A percentile compares a stretch with the other conserved stretches of the same genome.
Conservation (phyloP, 495 filamentous ascomycete genomes). For the Talaromyces liani region DNA sequence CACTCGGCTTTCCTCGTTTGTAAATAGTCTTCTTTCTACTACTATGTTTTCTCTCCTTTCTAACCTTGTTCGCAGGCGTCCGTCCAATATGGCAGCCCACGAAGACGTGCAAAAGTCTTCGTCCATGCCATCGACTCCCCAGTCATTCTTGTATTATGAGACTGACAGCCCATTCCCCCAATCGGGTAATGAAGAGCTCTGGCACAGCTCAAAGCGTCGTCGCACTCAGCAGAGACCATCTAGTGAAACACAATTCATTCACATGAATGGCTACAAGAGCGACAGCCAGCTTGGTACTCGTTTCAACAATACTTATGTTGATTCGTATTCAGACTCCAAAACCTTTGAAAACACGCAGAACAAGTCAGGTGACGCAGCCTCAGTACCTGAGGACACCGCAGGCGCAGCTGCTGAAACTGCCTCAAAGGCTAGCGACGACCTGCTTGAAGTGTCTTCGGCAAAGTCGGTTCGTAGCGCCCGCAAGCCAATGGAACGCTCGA, state of each 20-base stretch:
- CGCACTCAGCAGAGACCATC: conserved; percentile 15
- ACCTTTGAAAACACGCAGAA: conserved; percentile 1
- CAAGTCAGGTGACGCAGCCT: conserved; percentile 2
- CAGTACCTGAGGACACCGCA: not conserved
- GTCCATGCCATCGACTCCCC: conserved; percentile 9
- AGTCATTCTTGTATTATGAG: conserved; percentile 6
- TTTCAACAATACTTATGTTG: conserved; percentile 9
- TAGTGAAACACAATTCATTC: conserved; percentile 9
- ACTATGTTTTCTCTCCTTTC: not conserved
- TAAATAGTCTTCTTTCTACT: not conserved
- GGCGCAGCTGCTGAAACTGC: not conserved
- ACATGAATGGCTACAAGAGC: conserved; percentile 10
- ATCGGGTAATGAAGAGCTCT: conserved; percentile 2
- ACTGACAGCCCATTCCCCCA: not conserved
- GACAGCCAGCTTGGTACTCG: conserved; percentile 8
- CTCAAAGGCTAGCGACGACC: conserved; percentile 3
- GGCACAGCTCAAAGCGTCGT: conserved; percentile 17
- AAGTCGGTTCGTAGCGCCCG: conserved; percentile 3
- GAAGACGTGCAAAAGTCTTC: conserved; percentile 9
- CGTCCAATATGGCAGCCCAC: conserved; percentile 6
- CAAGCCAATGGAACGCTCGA: conserved; percentile 4
- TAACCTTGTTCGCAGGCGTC: not conserved
- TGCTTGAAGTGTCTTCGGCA: not conserved
- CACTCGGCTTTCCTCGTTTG: not conserved
- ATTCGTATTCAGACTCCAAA: conserved; percentile 7